Evolutionary conservation across 1,284 basidiomycete genomes (phyloP).

Genomic region (Singerocomus inundabilis): DNA sequence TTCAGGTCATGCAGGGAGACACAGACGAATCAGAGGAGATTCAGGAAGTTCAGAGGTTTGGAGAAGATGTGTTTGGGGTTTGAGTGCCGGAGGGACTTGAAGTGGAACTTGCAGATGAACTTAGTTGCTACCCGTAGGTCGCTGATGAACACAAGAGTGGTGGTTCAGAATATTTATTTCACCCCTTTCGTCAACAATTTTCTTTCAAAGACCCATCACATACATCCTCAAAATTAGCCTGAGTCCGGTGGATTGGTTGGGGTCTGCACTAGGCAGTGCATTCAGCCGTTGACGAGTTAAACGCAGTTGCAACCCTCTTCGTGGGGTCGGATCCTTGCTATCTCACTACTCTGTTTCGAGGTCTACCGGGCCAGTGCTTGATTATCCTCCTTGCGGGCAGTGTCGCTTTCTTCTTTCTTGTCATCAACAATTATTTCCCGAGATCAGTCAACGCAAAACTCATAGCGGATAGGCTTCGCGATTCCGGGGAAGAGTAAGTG

Average conservation of each 20-base stretch:
- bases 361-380: slow-evolving; percentile 6
- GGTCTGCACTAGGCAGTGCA: too few relatives aligned
- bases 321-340: slow-evolving; percentile 15
- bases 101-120: too few relatives aligned
- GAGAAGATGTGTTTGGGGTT: too few relatives aligned
- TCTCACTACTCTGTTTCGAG: slow-evolving; percentile 11
- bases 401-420: neutral
- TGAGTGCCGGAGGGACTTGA: too few relatives aligned
- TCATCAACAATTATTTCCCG: slow-evolving; percentile 4
- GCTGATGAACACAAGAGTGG: too few relatives aligned
- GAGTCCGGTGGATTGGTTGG: slow-evolving; percentile 14
- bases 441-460: slow-evolving; percentile 18
- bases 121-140: too few relatives aligned
- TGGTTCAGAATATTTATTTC: too few relatives aligned
- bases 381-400: slow-evolving; percentile 16
- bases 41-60: too few relatives aligned
- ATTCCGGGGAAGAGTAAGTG: slow-evolving; percentile 12
- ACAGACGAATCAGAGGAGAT: too few relatives aligned
- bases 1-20: too few relatives aligned
- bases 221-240: slow-evolving; percentile 17
- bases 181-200: neutral
- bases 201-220: slow-evolving; percentile 17
- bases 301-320: slow-evolving; percentile 24
- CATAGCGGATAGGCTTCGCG: neutral
- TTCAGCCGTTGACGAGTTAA: neutral